Conservation (phyloP, 768 basidiomycete genomes). For the Fistulinella prunicolor region DNA sequence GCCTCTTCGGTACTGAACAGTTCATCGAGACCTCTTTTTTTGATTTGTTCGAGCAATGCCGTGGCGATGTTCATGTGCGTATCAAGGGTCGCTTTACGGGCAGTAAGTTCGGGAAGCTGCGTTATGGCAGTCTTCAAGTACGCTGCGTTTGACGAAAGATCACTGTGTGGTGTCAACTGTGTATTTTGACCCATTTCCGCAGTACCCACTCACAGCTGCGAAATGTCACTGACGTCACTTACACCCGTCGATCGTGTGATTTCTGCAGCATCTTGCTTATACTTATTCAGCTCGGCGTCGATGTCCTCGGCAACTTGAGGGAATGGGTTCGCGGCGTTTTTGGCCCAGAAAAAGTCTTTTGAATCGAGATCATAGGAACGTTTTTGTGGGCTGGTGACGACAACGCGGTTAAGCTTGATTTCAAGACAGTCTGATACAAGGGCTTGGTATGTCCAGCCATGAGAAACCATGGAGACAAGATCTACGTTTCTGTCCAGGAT, state of each 20-base stretch:
- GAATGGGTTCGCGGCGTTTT: slow-evolving; percentile 94
- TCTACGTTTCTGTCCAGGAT: slow-evolving; percentile 95
- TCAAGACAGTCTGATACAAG: slow-evolving; percentile 96
- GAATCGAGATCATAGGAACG: slow-evolving; percentile 92
- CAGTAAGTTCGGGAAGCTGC: slow-evolving; percentile 92
- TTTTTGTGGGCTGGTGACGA: slow-evolving; percentile 73
- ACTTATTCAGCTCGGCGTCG: slow-evolving; percentile 85
- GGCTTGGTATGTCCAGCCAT: slow-evolving; percentile 99
- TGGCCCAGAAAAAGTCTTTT: slow-evolving; percentile 99
- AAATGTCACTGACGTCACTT: slow-evolving; percentile 91
- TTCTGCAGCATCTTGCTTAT: slow-evolving; percentile 95
- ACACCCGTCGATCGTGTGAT: slow-evolving; percentile 95
- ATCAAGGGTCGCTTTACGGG: slow-evolving; percentile 93
- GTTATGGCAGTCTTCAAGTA: slow-evolving; percentile 97
- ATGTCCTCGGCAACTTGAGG: slow-evolving; percentile 99
- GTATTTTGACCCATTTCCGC: neutral
- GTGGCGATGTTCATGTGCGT: slow-evolving; percentile 99
- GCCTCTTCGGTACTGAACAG: slow-evolving; percentile 97
- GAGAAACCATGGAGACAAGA: slow-evolving; percentile 87
- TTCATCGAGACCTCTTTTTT: slow-evolving; percentile 91
- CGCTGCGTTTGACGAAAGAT: slow-evolving; percentile 88
- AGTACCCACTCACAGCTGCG: slow-evolving; percentile 72
- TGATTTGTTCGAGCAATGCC: slow-evolving; percentile 91
- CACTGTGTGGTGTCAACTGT: slow-evolving; percentile 39
- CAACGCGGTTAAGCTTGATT: slow-evolving; percentile 94